Evolutionary conservation across 176 grass and related monocot species (phyloP).

Genomic region (Cenchrus fungigraminus): DNA sequence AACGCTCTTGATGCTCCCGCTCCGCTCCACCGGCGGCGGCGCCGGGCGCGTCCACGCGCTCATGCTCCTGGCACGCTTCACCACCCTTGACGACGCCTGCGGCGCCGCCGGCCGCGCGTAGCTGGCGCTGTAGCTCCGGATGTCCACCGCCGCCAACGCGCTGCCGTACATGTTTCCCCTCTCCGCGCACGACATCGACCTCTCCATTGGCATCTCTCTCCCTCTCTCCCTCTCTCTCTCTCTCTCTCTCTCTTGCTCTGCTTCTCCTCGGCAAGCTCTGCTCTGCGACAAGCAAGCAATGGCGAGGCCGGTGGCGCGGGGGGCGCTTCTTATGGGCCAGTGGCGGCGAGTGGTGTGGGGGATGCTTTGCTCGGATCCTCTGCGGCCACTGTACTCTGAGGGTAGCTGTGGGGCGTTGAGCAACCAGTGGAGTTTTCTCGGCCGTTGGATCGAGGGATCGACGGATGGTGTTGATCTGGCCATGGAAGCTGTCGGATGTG

Average conservation of each 20-base stretch:
- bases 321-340: conserved; percentile 1
- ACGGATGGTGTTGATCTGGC: neutral
- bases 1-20: conserved; percentile 42
- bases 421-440: neutral
- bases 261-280: neutral
- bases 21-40: conserved; percentile 24
- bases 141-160: conserved; percentile 19
- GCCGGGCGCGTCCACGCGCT: conserved; percentile 24
- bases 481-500: neutral
- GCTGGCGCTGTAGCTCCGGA: conserved; percentile 66
- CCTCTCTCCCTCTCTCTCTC: neutral
- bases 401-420: neutral
- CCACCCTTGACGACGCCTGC: neutral
- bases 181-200: conserved; percentile 58
- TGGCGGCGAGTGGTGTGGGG: neutral
- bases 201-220: conserved; percentile 50
- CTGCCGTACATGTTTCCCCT: neutral
- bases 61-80: conserved; percentile 45
- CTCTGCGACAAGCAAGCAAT: neutral
- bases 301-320: neutral
- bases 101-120: conserved; percentile 22
- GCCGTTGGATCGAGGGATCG: neutral
- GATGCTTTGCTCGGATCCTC: conserved; percentile 19
- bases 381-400: neutral
- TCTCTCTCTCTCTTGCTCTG: neutral